Evolutionary conservation across 306 rosid species (phyloP), one percentile per base, ranked within the genome.

Genomic region (Benincasa hispida): DNA sequence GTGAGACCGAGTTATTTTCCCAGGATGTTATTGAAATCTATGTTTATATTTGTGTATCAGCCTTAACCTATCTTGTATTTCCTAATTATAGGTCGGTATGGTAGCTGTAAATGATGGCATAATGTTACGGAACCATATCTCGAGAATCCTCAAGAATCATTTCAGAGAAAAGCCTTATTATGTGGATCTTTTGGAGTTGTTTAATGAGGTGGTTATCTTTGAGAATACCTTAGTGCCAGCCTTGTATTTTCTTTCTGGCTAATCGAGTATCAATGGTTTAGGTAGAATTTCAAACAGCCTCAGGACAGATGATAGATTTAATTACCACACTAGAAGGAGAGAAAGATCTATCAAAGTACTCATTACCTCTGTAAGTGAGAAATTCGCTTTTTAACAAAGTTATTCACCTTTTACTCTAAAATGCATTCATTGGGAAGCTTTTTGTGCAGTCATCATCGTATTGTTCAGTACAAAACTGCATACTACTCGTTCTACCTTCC

Each of bases 401-500:
- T 25, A 34, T 2, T 41, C 50, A 10, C 39, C 37, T 69, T 24
- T 69, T 69, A 42, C 75, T 69, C 21, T 24, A 30, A 69, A 45
- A 24, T 24, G 22, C 6, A 69, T 25, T 68, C 37, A 69, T 24
- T 45, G 39, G n/a, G 37, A 13, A 5, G 6, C 35, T 69, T 69
- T 42, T 25, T 13, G 41, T 88, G 91, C 95, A 94, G 99, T 82
- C 95, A 94, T 87, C 95, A 83, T 7, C 88, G 91, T 17, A 90
- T 94, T 84, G 97, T 94, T 84, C 96, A 94, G 82, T 92, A 89
- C 85, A 94, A 94, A 85, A 91, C 99, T 19, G 91, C 91, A 37
- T 94, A 94, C 76, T 94, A 94, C 85, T 94, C 99, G 39, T 92
- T 94, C 81, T 94, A 94, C 86, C 96, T 91, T 73, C 97, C 97